phyloP scores from a whole-genome alignment of 352 stramenopile species.

The Globisporangium barbulae region DNA sequence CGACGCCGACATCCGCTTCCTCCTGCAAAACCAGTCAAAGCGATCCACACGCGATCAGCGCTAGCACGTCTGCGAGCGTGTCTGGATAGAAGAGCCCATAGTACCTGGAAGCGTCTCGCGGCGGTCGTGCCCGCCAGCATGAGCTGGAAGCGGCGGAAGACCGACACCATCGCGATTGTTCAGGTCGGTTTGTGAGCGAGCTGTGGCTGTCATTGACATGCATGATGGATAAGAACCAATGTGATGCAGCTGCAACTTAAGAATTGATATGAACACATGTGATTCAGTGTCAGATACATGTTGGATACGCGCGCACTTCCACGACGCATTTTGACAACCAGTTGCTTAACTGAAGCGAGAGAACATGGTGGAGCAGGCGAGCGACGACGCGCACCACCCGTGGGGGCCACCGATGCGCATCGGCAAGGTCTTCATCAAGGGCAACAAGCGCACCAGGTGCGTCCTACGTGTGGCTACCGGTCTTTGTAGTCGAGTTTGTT shows the following conservation, averaged over 20 bases:
- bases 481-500: too few species aligned
- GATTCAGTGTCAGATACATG: too few species aligned
- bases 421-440: constrained; percentile 84
- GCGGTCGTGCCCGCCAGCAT: constrained; percentile 74
- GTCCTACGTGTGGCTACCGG: not conserved
- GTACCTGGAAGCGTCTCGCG: constrained; percentile 78
- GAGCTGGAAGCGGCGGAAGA: constrained; percentile 76
- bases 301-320: too few species aligned
- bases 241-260: too few species aligned
- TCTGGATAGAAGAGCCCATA: not conserved
- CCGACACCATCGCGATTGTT: constrained; percentile 44
- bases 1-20: constrained; percentile 74
- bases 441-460: constrained; percentile 85
- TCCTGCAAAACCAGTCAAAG: constrained; percentile 36
- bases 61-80: too few species aligned
- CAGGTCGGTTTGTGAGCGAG: not conserved
- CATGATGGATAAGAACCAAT: not conserved
- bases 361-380: constrained; percentile 13
- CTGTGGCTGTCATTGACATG: not conserved
- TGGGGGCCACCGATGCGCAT: constrained; percentile 81
- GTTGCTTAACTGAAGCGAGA: not conserved
- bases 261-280: too few species aligned
- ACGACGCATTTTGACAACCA: constrained; percentile 2
- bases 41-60: not conserved
- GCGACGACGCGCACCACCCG: constrained; percentile 43